phyloP scores from a whole-genome alignment of 169 alveolate species.

The Eimeria tenella region DNA sequence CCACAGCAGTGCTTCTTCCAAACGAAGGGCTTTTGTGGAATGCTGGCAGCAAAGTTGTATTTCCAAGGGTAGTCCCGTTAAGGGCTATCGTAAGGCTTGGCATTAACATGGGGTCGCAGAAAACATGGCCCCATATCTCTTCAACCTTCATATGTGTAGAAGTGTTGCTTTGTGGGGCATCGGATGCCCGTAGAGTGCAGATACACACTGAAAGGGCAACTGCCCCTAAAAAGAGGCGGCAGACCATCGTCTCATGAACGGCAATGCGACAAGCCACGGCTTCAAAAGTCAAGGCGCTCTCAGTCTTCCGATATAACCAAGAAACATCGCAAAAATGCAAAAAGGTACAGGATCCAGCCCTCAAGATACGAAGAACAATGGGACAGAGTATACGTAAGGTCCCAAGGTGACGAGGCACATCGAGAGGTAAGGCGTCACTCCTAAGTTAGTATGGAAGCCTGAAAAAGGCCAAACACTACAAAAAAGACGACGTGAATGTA shows the following conservation, averaged over 20 bases:
- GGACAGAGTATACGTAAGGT: too few species aligned
- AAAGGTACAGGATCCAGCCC: too few species aligned
- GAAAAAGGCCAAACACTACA: too few species aligned
- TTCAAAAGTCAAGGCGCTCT: too few species aligned
- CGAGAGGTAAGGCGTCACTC: too few species aligned
- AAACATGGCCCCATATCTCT: conserved; percentile 37
- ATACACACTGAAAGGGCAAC: neutral
- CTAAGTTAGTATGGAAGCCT: too few species aligned
- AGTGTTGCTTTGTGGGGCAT: neutral
- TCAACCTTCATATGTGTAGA: neutral
- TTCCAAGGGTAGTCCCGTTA: conserved; percentile 49
- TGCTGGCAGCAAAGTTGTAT: conserved; percentile 39
- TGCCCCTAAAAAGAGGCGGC: neutral
- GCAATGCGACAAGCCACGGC: neutral
- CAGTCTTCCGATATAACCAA: too few species aligned
- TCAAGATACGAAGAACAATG: too few species aligned
- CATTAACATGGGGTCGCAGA: conserved; percentile 34
- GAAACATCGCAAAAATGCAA: too few species aligned
- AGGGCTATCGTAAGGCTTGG: conserved; percentile 50
- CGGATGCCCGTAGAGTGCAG: neutral
- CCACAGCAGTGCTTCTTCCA: neutral
- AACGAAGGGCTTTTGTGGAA: neutral
- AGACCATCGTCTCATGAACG: neutral
- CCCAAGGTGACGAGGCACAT: too few species aligned
- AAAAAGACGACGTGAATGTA: too few species aligned